Percentiles rank a stretch among this genome's conserved stretches.
These are phyloP conservation scores for Aethionema arabicum DNA, from an alignment of 345 rosid genomes.

Conservation along the genomic window DNA sequence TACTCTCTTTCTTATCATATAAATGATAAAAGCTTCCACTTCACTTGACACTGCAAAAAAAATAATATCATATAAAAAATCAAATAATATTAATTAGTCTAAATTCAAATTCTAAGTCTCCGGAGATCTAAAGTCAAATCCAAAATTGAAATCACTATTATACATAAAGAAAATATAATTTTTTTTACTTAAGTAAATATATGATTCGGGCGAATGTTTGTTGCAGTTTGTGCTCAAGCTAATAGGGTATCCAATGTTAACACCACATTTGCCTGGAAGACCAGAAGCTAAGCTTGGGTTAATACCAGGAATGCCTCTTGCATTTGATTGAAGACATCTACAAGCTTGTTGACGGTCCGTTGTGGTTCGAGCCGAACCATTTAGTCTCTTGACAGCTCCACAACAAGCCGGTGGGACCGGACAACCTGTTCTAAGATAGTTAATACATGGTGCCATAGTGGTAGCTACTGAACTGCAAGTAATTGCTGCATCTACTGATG, in stretches of 20 bases:
- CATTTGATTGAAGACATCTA: conserved; percentile 40
- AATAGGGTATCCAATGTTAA: conserved; percentile 52
- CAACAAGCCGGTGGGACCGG: conserved; percentile 38
- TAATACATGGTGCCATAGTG: conserved; percentile 34
- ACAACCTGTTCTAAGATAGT: conserved; percentile 31
- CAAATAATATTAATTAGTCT: too few species aligned
- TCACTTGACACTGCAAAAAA: conserved; percentile 20
- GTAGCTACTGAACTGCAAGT: conserved; percentile 37
- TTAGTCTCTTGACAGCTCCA: conserved; percentile 37
- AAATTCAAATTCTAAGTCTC: too few species aligned
- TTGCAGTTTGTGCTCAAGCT: conserved; percentile 46
- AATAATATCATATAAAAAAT: too few species aligned
- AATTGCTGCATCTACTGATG: conserved; percentile 32
- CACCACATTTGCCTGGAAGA: conserved; percentile 47
- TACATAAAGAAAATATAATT: too few species aligned
- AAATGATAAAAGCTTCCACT: background rate
- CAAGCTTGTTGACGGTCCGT: conserved; percentile 51
- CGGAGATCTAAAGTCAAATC: too few species aligned
- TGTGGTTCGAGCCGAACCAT: conserved; percentile 39
- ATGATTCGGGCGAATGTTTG: too few species aligned
- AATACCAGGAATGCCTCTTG: conserved; percentile 4
- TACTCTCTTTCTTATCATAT: background rate
- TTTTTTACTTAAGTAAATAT: too few species aligned
- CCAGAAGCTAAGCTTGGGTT: conserved; percentile 22
- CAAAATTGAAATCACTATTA: too few species aligned